A percentile compares a stretch with the other conserved stretches of the same genome.
Evolutionary conservation across 169 alveolate species (phyloP).

Genomic region (Cardiosporidium cionae): DNA sequence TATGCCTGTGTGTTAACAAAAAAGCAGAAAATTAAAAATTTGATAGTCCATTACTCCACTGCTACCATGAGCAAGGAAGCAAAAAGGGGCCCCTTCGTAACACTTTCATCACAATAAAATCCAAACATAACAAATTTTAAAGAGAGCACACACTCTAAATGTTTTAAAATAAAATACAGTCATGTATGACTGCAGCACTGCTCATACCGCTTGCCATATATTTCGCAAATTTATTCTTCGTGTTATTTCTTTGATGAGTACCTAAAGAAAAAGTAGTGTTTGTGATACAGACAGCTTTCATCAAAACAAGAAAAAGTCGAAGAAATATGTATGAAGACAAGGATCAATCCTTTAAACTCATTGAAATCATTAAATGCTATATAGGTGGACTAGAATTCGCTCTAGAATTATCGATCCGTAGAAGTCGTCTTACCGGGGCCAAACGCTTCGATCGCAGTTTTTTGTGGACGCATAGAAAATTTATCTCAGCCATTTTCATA

Average conservation of each 20-base stretch:
- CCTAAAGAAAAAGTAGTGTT: slow-evolving; percentile 4
- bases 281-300: not conserved
- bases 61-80: not conserved
- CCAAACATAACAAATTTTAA: not conserved
- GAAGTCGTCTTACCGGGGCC: slow-evolving; percentile 60
- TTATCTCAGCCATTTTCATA: slow-evolving; percentile 85
- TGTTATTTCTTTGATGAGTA: slow-evolving; percentile 91
- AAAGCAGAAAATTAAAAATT: not conserved
- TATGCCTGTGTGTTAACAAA: slow-evolving; percentile 52
- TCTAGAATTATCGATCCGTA: too few relatives aligned
- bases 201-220: slow-evolving; percentile 89
- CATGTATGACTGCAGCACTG: not conserved
- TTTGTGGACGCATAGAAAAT: slow-evolving; percentile 95
- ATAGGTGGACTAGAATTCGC: too few relatives aligned
- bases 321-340: not conserved
- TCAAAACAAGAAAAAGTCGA: not conserved
- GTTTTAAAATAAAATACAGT: too few relatives aligned
- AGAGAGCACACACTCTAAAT: not conserved
- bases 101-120: not conserved
- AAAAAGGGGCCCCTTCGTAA: not conserved
- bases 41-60: not conserved
- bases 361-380: too few relatives aligned
- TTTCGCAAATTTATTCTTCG: slow-evolving; percentile 87
- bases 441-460: slow-evolving; percentile 89
- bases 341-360: too few relatives aligned